Evolutionary conservation across 2,329 filamentous ascomycete genomes (phyloP).

Genomic region (Fusarium sp.): DNA sequence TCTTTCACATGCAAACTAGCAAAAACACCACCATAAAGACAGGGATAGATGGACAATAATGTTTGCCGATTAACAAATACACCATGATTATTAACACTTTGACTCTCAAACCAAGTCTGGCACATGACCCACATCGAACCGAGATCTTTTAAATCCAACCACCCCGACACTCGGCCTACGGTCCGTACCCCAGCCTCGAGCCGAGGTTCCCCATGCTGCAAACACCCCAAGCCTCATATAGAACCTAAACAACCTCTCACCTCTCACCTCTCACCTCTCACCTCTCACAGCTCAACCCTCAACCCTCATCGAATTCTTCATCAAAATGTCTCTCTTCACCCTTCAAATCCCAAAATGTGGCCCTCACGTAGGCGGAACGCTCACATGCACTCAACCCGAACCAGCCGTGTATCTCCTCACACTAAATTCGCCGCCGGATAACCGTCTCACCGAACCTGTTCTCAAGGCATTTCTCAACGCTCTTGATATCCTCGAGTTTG

Average conservation of each 20-base stretch:
- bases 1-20: conserved; percentile 24
- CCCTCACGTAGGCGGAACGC: conserved; percentile 64
- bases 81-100: neutral
- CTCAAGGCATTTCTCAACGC: conserved; percentile 75
- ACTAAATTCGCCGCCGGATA: conserved; percentile 78
- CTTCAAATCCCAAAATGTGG: conserved; percentile 66
- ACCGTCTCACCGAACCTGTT: conserved; percentile 77
- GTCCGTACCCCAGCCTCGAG: conserved; percentile 22
- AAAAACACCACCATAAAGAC: neutral
- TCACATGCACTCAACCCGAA: conserved; percentile 72
- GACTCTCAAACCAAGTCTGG: neutral
- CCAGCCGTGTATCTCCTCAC: conserved; percentile 78
- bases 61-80: neutral
- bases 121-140: conserved; percentile 19
- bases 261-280: too few relatives aligned
- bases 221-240: neutral
- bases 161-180: neutral
- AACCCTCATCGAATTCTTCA: neutral
- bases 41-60: neutral
- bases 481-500: conserved; percentile 80
- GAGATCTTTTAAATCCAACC: conserved; percentile 8
- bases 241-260: conserved; percentile 12
- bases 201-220: conserved; percentile 30
- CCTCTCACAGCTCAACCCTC: neutral
- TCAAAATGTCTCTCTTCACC: conserved; percentile 48